Evolutionary conservation across 371 early-diverging fungal species (phyloP).

Genomic region (Mucor racemosus): DNA sequence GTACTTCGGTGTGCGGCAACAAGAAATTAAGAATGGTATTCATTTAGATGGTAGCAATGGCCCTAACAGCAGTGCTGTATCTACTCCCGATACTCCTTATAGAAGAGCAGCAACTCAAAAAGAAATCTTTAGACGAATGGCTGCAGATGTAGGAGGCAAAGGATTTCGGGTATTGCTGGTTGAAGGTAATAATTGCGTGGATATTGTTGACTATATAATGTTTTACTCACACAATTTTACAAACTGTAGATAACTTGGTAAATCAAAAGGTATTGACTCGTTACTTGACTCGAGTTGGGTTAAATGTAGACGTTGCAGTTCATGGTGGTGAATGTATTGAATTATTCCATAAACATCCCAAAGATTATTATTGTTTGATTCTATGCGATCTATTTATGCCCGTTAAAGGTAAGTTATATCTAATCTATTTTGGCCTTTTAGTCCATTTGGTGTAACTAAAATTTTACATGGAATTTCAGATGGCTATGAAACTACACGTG

Average conservation of each 20-base stretch:
- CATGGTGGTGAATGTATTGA: constrained; percentile 64
- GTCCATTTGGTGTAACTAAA: background rate
- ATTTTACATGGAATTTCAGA: constrained; percentile 33
- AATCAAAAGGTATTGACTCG: constrained; percentile 66
- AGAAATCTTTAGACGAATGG: constrained; percentile 61
- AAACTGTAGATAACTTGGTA: constrained; percentile 56
- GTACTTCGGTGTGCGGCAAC: constrained; percentile 54
- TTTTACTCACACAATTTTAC: no score
- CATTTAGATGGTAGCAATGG: background rate
- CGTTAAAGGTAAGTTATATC: constrained; percentile 54
- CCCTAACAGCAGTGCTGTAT: constrained; percentile 8
- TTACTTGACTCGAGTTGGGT: constrained; percentile 56
- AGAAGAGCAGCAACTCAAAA: constrained; percentile 58
- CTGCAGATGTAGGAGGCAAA: constrained; percentile 56
- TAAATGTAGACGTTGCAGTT: constrained; percentile 56
- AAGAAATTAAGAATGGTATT: constrained; percentile 8
- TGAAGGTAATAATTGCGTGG: constrained; percentile 44
- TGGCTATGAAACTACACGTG: constrained; percentile 65
- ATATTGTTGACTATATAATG: no score
- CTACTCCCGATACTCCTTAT: constrained; percentile 51
- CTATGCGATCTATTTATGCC: constrained; percentile 72
- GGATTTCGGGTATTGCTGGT: constrained; percentile 55
- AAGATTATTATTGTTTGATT: constrained; percentile 54
- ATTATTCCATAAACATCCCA: constrained; percentile 47
- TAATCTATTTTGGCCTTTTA: background rate